A percentile compares a stretch with the other conserved stretches of the same genome.
Evolutionary conservation across 2,329 filamentous ascomycete species (phyloP).

Genomic region (Leptographium galeiforme): DNA sequence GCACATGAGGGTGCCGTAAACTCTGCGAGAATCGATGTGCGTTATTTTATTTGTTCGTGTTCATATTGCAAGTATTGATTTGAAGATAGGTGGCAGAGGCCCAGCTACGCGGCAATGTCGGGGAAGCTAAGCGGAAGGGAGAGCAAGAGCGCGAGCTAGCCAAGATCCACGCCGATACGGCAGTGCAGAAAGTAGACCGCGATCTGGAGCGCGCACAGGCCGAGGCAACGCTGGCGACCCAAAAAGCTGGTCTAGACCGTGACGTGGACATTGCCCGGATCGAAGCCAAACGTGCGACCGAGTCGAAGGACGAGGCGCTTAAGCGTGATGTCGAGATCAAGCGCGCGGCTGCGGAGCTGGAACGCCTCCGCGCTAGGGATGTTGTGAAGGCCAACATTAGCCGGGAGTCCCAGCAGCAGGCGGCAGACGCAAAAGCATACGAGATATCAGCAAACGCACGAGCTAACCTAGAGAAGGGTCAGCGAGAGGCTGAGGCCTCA

Average conservation of each 20-base stretch:
- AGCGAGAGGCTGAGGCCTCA: conserved; percentile 16
- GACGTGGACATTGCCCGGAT: conserved; percentile 68
- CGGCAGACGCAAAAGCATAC: conserved; percentile 49
- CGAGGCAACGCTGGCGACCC: conserved; percentile 61
- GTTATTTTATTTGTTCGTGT: not conserved
- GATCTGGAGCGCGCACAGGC: conserved; percentile 70
- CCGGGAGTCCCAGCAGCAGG: conserved; percentile 55
- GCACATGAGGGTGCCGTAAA: conserved; percentile 77
- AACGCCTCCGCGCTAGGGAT: conserved; percentile 62
- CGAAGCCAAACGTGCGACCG: conserved; percentile 56
- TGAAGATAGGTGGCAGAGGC: conserved; percentile 43
- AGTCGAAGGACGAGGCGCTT: conserved; percentile 67
- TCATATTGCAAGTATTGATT: not conserved
- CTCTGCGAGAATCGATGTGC: conserved; percentile 27
- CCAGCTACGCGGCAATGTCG: conserved; percentile 54
- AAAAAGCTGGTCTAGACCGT: conserved; percentile 57
- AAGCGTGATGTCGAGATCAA: conserved; percentile 66
- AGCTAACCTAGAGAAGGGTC: conserved; percentile 37
- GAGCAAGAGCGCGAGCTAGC: conserved; percentile 75
- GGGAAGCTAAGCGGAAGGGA: conserved; percentile 65
- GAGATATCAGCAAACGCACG: conserved; percentile 49
- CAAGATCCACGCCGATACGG: conserved; percentile 77
- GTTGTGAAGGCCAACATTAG: conserved; percentile 65
- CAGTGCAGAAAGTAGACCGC: conserved; percentile 71
- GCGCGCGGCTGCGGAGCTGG: conserved; percentile 67